These are phyloP conservation scores for Tuber borchii DNA, from an alignment of 495 filamentous ascomycete species.

Conservation along the genomic window DNA sequence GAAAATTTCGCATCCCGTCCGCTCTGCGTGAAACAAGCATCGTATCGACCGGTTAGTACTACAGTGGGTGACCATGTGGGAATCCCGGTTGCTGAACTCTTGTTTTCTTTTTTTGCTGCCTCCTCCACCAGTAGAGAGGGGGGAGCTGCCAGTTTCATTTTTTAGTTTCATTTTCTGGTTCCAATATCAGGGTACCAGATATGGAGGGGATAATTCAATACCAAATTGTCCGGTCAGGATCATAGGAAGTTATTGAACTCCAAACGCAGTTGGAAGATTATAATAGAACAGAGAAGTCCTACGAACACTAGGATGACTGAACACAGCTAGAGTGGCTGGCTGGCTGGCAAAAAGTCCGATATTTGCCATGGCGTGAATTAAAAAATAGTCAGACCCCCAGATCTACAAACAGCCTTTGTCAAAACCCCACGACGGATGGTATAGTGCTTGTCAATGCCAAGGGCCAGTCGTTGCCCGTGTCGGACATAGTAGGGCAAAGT, in stretches of 20 bases:
- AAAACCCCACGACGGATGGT: neutral
- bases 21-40: conserved; percentile 1
- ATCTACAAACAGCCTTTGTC: neutral
- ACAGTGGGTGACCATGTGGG: conserved; percentile 2
- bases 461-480: neutral
- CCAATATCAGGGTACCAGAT: neutral
- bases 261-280: too few species aligned
- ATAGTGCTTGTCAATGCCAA: neutral
- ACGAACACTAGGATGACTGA: too few species aligned
- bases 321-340: too few species aligned
- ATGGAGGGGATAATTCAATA: neutral
- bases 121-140: neutral
- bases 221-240: too few species aligned
- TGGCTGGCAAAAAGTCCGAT: too few species aligned
- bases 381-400: neutral
- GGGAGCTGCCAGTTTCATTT: neutral
- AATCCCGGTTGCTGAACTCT: conserved; percentile 3
- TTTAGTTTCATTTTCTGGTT: too few species aligned
- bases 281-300: too few species aligned
- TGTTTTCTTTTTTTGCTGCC: neutral
- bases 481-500: neutral
- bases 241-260: neutral
- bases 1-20: conserved; percentile 6
- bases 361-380: neutral
- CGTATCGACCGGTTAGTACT: conserved; percentile 1